These are phyloP conservation scores for Jamesozyma spencerorum DNA, from an alignment of 805 yeast genomes.

Conservation along the genomic window DNA sequence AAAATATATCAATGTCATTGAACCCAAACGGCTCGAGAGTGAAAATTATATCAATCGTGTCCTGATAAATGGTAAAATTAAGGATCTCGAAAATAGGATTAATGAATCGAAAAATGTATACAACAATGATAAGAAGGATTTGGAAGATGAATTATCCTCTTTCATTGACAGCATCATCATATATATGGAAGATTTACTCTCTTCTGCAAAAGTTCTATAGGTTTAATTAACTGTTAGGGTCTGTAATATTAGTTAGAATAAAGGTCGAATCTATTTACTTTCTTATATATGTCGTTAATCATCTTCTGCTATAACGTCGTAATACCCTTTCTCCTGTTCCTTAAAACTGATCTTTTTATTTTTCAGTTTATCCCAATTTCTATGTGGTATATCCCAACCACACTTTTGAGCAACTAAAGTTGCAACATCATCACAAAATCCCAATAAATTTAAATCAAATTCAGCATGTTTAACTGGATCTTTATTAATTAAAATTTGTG, in stretches of 20 bases:
- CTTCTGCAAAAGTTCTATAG: constrained; percentile 8
- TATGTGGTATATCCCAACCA: constrained; percentile 53
- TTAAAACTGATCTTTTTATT: constrained; percentile 13
- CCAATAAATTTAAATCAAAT: constrained; percentile 69
- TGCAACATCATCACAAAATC: constrained; percentile 77
- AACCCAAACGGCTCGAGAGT: constrained; percentile 40
- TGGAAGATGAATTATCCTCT: constrained; percentile 45
- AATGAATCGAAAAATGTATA: constrained; percentile 35
- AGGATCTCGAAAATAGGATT: constrained; percentile 26
- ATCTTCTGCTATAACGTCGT: constrained; percentile 14
- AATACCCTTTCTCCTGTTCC: constrained; percentile 26
- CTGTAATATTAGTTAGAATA: neutral
- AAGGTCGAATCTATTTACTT: neutral
- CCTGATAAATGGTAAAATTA: constrained; percentile 32
- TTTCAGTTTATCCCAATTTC: constrained; percentile 34
- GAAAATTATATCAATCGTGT: constrained; percentile 37
- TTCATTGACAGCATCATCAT: constrained; percentile 46
- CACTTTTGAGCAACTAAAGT: constrained; percentile 49
- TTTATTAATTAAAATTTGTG: constrained; percentile 71
- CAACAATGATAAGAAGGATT: constrained; percentile 43
- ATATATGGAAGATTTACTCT: constrained; percentile 32
- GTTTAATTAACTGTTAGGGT: neutral
- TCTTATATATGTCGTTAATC: neutral
- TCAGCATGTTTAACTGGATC: constrained; percentile 68
- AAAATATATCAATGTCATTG: constrained; percentile 40